phyloP scores from a whole-genome alignment of 495 filamentous ascomycete genomes.

The Ascobolus immersus region DNA sequence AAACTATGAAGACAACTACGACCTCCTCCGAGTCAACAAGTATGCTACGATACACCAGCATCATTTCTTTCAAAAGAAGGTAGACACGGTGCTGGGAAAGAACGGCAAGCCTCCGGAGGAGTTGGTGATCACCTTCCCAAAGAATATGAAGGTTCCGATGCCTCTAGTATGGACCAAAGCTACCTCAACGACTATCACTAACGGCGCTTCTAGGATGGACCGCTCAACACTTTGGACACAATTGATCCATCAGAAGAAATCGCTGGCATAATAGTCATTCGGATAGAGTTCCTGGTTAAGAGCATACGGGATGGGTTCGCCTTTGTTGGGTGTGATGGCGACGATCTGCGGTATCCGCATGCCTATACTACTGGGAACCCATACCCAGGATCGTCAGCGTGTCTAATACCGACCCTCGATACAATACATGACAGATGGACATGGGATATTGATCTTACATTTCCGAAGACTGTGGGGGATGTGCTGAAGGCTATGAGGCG shows the following conservation, averaged over 20 bases:
- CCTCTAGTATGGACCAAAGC: conserved; percentile 26
- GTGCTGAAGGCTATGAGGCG: conserved; percentile 30
- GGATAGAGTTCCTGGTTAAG: conserved; percentile 50
- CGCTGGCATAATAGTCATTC: conserved; percentile 31
- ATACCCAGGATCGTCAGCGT: conserved; percentile 52
- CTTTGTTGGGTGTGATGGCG: conserved; percentile 59
- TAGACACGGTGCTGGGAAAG: conserved; percentile 35
- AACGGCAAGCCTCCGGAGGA: conserved; percentile 34
- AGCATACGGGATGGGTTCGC: conserved; percentile 63
- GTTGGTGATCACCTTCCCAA: conserved; percentile 36
- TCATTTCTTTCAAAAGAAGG: conserved; percentile 38
- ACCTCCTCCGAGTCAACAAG: conserved; percentile 35
- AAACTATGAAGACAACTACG: conserved; percentile 52
- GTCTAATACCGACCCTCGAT: conserved; percentile 80
- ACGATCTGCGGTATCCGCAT: conserved; percentile 64
- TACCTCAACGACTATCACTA: conserved; percentile 16
- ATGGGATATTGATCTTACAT: conserved; percentile 73
- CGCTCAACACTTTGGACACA: conserved; percentile 14
- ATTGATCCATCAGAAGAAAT: conserved; percentile 18
- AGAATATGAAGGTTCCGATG: conserved; percentile 37
- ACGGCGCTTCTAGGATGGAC: conserved; percentile 13
- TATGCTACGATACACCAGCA: conserved; percentile 47
- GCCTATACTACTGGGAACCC: conserved; percentile 63
- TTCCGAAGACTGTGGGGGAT: conserved; percentile 61
- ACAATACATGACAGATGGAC: conserved; percentile 49